phyloP scores from a whole-genome alignment of 1,284 basidiomycete species.

The Schizophyllum commune region DNA sequence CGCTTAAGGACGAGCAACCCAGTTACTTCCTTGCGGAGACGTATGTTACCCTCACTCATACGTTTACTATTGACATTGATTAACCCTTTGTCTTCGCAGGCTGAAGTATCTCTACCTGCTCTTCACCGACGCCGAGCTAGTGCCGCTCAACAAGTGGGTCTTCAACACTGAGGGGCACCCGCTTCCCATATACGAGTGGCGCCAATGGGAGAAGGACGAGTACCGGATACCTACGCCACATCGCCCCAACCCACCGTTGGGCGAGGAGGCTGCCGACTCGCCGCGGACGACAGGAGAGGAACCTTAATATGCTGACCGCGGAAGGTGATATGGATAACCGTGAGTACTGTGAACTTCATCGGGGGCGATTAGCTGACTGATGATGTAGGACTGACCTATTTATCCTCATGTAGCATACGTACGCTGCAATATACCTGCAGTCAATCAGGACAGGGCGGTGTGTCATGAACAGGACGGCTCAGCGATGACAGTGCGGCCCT shows the following conservation, averaged over 20 bases:
- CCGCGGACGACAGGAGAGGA: not conserved
- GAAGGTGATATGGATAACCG: not conserved
- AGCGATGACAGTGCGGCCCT: not conserved
- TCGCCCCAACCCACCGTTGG: not conserved
- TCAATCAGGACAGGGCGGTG: too few relatives aligned
- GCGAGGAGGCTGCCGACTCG: not conserved
- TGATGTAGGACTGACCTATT: not conserved
- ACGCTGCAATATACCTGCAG: too few relatives aligned
- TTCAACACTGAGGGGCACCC: conserved; percentile 62
- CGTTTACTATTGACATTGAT: too few relatives aligned
- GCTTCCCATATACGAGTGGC: conserved; percentile 68
- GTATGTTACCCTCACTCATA: too few relatives aligned
- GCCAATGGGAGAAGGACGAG: conserved; percentile 31
- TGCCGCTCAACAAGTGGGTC: conserved; percentile 51
- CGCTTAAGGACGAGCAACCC: conserved; percentile 53
- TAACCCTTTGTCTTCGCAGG: conserved; percentile 14
- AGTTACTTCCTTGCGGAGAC: conserved; percentile 41
- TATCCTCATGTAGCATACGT: not conserved
- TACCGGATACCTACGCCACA: conserved; percentile 17
- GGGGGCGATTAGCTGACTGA: not conserved
- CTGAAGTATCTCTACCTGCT: conserved; percentile 38
- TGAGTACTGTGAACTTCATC: not conserved
- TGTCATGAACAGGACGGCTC: not conserved
- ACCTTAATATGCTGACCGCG: not conserved
- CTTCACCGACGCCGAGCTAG: conserved; percentile 29